Conservation (phyloP, 2,329 filamentous ascomycete genomes). For the Lecanoromycetidae sp. region DNA sequence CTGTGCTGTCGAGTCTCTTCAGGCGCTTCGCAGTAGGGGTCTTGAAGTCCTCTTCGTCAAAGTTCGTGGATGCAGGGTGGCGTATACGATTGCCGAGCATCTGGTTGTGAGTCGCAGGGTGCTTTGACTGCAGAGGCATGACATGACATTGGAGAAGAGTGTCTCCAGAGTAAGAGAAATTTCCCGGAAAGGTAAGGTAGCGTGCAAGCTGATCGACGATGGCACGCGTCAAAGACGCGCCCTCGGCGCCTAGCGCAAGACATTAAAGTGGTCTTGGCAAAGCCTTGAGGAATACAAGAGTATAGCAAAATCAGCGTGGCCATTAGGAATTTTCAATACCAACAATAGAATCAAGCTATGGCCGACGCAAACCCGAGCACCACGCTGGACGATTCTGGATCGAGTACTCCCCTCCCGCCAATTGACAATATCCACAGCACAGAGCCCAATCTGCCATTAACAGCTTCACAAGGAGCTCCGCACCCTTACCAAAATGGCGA, state of each 20-base stretch:
- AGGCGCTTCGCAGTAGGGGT: slow-evolving; percentile 21
- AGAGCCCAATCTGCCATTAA: background rate
- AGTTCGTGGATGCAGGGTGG: slow-evolving; percentile 23
- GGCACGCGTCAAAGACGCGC: no score
- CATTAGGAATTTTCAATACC: no score
- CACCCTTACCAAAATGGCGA: background rate
- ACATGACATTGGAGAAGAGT: no score
- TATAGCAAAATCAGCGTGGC: no score
- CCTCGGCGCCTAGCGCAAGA: no score
- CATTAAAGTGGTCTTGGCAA: no score
- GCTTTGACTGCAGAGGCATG: slow-evolving; percentile 13
- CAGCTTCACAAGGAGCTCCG: background rate
- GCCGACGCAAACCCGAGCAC: background rate
- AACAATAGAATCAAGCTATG: no score
- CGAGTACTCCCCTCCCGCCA: slow-evolving; percentile 3
- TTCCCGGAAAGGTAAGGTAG: no score
- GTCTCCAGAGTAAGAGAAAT: no score
- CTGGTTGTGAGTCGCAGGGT: slow-evolving; percentile 18
- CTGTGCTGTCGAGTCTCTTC: slow-evolving; percentile 18
- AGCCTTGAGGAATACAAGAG: no score
- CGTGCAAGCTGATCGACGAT: no score
- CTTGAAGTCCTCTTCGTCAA: slow-evolving; percentile 22
- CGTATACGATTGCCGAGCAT: slow-evolving; percentile 21
- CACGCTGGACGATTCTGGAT: background rate
- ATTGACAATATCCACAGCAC: slow-evolving; percentile 9